Conservation (phyloP, 352 stramenopile species). For the Phytophthora pisi region DNA sequence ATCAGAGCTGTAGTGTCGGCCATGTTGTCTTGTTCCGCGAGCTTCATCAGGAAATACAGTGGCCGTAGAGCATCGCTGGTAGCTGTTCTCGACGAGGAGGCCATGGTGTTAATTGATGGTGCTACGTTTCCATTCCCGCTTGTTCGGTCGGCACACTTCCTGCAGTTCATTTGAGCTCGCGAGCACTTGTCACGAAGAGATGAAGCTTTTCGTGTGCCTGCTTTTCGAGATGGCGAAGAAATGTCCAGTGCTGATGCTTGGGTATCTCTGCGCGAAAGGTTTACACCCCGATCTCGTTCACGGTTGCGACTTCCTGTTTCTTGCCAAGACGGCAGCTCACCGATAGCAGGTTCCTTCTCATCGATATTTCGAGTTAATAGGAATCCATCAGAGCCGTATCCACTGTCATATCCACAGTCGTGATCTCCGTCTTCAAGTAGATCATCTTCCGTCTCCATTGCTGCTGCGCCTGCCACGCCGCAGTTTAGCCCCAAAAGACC, state of each 20-base stretch:
- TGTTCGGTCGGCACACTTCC: conserved; percentile 24
- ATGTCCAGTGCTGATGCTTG: conserved; percentile 21
- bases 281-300: conserved; percentile 32
- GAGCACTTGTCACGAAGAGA: conserved; percentile 37
- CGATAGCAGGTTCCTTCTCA: conserved; percentile 19
- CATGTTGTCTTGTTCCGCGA: conserved; percentile 90
- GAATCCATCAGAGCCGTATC: conserved; percentile 30
- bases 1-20: conserved; percentile 87
- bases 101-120: not conserved
- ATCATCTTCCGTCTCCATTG: conserved; percentile 27
- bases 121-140: conserved; percentile 14
- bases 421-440: conserved; percentile 28
- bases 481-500: conserved; percentile 38
- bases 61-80: conserved; percentile 56
- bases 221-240: conserved; percentile 24
- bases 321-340: conserved; percentile 35
- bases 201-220: conserved; percentile 10
- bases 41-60: conserved; percentile 89
- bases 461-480: conserved; percentile 37
- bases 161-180: conserved; percentile 34
- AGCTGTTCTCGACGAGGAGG: conserved; percentile 13
- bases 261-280: conserved; percentile 20
- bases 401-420: conserved; percentile 19
- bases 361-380: conserved; percentile 26
- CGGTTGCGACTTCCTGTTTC: conserved; percentile 35